phyloP scores from a whole-genome alignment of 192 early-diverging fungal species.

The Coemansia sp. region DNA sequence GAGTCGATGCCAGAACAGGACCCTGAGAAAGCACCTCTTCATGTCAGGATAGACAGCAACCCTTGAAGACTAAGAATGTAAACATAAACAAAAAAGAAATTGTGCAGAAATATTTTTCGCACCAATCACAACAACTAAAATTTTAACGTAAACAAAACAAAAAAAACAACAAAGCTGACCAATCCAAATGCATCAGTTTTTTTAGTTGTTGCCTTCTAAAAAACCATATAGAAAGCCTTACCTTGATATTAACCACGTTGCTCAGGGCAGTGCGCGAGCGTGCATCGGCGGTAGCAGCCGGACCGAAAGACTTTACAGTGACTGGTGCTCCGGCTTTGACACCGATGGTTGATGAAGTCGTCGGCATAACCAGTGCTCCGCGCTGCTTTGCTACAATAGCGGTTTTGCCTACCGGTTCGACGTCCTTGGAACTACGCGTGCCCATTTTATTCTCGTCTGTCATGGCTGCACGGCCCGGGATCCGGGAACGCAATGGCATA shows the following conservation, averaged over 20 bases:
- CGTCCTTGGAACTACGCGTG: conserved; percentile 8
- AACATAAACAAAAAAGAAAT: too few species aligned
- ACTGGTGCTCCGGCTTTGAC: background rate
- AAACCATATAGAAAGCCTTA: too few species aligned
- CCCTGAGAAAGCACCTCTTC: too few species aligned
- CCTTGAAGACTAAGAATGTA: too few species aligned
- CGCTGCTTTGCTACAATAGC: background rate
- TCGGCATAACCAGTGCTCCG: conserved; percentile 1
- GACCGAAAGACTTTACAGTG: conserved; percentile 27
- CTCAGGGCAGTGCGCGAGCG: conserved; percentile 34
- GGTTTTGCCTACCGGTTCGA: conserved; percentile 16
- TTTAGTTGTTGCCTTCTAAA: background rate
- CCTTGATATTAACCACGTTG: conserved; percentile 33
- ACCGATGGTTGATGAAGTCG: conserved; percentile 1
- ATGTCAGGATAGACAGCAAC: too few species aligned
- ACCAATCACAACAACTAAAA: background rate
- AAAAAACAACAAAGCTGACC: background rate
- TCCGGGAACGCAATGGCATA: conserved; percentile 44
- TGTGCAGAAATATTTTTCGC: background rate
- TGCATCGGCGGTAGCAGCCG: background rate
- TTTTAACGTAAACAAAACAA: conserved; percentile 5
- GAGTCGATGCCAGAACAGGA: too few species aligned
- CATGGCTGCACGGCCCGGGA: conserved; percentile 35
- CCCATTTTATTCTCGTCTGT: conserved; percentile 47
- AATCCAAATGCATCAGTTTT: background rate